Percentiles rank a stretch among this genome's conserved stretches.
These are phyloP conservation scores for Solanum piurae DNA, from an alignment of 257 asterid species.

Conservation along the genomic window DNA sequence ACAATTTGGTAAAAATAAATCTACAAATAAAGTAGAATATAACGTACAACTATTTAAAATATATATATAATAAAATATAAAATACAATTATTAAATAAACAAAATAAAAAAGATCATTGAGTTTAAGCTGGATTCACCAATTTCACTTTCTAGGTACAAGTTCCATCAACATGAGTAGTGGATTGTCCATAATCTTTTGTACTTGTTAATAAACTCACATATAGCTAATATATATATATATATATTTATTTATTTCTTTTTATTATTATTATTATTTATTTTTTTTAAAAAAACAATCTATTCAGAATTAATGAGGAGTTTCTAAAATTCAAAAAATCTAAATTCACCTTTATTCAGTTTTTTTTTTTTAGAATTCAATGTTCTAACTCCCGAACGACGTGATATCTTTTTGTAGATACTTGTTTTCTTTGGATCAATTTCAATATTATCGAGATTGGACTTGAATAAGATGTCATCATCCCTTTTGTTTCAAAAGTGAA, in stretches of 20 bases:
- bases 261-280: too few relatives aligned
- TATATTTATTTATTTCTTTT: too few relatives aligned
- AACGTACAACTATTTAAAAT: too few relatives aligned
- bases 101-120: too few relatives aligned
- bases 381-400: rapidly evolving
- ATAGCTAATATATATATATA: background rate
- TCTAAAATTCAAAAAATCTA: background rate
- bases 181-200: background rate
- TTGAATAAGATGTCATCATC: background rate
- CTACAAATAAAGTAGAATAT: too few relatives aligned
- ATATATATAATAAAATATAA: too few relatives aligned
- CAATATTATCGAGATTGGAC: background rate
- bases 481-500: background rate
- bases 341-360: background rate
- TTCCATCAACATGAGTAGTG: background rate
- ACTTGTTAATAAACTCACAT: background rate
- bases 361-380: background rate
- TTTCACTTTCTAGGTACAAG: background rate
- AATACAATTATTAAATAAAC: too few relatives aligned
- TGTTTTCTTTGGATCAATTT: background rate
- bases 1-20: background rate
- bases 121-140: too few relatives aligned
- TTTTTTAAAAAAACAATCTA: background rate
- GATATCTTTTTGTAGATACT: background rate
- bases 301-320: background rate